Conservation (phyloP, 2,329 filamentous ascomycete species). For the Stemphylium vesicarium region DNA sequence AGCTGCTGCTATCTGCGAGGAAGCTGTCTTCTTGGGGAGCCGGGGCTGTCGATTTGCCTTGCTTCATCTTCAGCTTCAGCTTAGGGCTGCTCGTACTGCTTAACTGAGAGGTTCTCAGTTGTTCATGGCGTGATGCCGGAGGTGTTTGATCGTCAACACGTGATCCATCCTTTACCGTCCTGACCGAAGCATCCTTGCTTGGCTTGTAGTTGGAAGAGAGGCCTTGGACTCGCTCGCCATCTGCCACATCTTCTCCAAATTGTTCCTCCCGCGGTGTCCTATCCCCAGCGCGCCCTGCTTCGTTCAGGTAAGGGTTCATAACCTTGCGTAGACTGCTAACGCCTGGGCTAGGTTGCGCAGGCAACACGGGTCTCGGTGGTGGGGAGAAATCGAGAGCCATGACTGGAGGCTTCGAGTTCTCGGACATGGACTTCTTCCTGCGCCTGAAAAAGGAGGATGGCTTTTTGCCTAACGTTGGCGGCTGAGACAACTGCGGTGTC, state of each 20-base stretch:
- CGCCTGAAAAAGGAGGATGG: constrained; percentile 92
- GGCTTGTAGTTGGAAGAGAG: constrained; percentile 80
- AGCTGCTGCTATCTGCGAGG: constrained; percentile 60
- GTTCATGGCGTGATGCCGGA: constrained; percentile 35
- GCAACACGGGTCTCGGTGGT: constrained; percentile 32
- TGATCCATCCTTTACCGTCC: constrained; percentile 63
- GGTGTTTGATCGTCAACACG: constrained; percentile 32
- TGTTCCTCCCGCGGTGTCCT: constrained; percentile 35
- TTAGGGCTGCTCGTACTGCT: constrained; percentile 42
- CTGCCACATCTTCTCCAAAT: constrained; percentile 29
- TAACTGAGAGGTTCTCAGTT: constrained; percentile 31
- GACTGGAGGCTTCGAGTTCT: constrained; percentile 67
- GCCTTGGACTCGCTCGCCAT: constrained; percentile 58
- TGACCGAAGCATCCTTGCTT: constrained; percentile 73
- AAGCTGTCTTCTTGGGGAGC: constrained; percentile 55
- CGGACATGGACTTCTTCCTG: constrained; percentile 86
- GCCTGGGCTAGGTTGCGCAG: constrained; percentile 55
- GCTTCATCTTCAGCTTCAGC: constrained; percentile 51
- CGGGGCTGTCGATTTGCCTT: constrained; percentile 27
- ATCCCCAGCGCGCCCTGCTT: constrained; percentile 33
- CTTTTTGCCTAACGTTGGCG: constrained; percentile 75
- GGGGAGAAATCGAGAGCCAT: constrained; percentile 53
- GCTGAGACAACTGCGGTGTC: constrained; percentile 32
- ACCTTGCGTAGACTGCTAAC: constrained; percentile 82
- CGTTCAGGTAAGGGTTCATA: constrained; percentile 80